A percentile compares a stretch with the other conserved stretches of the same genome.
Evolutionary conservation across 176 grass and related monocot species (phyloP).

Genomic region (Echinochloa phyllopogon): DNA sequence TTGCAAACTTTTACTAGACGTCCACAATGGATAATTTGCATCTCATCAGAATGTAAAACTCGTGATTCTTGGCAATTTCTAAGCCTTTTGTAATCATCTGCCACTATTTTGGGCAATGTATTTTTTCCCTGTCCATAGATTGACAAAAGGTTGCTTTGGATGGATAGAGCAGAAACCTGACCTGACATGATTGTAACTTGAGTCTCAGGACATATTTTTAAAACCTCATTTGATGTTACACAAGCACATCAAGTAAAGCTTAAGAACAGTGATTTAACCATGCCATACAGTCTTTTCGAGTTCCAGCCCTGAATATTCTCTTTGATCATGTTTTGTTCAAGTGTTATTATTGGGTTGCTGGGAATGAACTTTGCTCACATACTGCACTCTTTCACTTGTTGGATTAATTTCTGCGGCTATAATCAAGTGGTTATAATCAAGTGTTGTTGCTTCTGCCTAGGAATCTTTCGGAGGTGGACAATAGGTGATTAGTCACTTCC

Average conservation of each 20-base stretch:
- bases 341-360: neutral
- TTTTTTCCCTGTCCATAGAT: neutral
- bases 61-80: neutral
- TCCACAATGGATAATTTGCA: neutral
- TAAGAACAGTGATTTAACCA: neutral
- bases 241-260: conserved; percentile 15
- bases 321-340: neutral
- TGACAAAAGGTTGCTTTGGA: neutral
- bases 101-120: neutral
- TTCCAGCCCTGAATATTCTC: neutral
- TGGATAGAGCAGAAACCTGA: neutral
- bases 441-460: too few species aligned
- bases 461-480: too few species aligned
- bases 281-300: neutral
- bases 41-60: neutral
- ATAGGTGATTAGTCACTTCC: too few species aligned
- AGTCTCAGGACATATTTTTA: neutral
- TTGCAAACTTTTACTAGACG: neutral
- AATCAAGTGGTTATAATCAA: neutral
- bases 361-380: neutral
- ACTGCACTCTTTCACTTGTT: neutral
- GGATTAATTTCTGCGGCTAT: neutral
- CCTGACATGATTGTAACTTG: neutral
- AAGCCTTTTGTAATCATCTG: neutral
- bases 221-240: neutral